Evolutionary conservation across 1,284 basidiomycete species (phyloP).

Genomic region (Ganoderma leucocontextum): DNA sequence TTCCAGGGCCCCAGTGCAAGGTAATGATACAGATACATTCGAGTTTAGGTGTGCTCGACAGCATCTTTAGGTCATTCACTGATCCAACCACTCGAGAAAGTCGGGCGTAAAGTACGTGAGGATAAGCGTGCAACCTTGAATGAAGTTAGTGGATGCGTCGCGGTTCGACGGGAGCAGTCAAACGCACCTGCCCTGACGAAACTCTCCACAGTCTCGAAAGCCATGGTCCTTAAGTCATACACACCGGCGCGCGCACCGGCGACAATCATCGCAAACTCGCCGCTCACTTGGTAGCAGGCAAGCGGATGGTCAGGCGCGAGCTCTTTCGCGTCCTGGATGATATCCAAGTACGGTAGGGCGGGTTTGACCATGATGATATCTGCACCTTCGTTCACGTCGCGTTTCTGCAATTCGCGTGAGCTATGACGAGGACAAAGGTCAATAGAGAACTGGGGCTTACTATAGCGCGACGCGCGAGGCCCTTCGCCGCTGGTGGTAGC

Average conservation of each 20-base stretch:
- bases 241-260: slow-evolving; percentile 94
- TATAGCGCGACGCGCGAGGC: slow-evolving; percentile 93
- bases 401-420: slow-evolving; percentile 53
- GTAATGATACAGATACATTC: slow-evolving; percentile 17
- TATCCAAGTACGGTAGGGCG: slow-evolving; percentile 94
- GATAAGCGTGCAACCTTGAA: slow-evolving; percentile 85
- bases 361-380: slow-evolving; percentile 99
- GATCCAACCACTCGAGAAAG: slow-evolving; percentile 90
- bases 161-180: not conserved
- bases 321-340: slow-evolving; percentile 88
- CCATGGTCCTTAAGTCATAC: slow-evolving; percentile 92
- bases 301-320: slow-evolving; percentile 89
- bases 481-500: slow-evolving; percentile 88
- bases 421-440: not conserved
- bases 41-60: not conserved
- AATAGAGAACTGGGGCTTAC: slow-evolving; percentile 55
- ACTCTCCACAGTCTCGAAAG: slow-evolving; percentile 90
- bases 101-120: slow-evolving; percentile 96
- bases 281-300: slow-evolving; percentile 96
- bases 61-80: slow-evolving; percentile 33
- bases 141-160: not conserved
- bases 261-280: slow-evolving; percentile 97
- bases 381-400: slow-evolving; percentile 93
- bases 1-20: not conserved
- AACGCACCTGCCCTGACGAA: slow-evolving; percentile 89